These are phyloP conservation scores for Castanospermum australe DNA, from an alignment of 306 rosid species.

Conservation along the genomic window DNA sequence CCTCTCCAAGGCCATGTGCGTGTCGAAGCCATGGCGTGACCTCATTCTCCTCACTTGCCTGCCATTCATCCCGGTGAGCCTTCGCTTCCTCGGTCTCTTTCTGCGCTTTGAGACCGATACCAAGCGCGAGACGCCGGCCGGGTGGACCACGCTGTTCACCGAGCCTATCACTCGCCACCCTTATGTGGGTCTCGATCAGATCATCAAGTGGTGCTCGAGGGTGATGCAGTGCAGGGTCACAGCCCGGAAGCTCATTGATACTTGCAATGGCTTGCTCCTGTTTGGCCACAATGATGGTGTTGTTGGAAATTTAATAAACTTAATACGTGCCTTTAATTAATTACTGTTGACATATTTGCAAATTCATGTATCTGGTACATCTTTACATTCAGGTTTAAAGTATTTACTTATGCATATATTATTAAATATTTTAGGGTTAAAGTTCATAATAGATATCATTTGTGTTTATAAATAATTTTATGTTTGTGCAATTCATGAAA, in stretches of 20 bases:
- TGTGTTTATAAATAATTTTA: too few relatives aligned
- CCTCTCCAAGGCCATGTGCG: neutral
- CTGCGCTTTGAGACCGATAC: neutral
- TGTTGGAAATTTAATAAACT: too few relatives aligned
- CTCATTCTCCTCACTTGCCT: neutral
- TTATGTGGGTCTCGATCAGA: neutral
- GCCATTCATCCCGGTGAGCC: neutral
- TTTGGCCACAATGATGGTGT: neutral
- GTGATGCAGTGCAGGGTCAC: neutral
- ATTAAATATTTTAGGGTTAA: too few relatives aligned
- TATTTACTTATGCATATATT: too few relatives aligned
- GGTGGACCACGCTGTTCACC: neutral
- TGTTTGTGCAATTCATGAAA: too few relatives aligned
- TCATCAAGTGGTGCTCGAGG: neutral
- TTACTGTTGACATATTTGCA: too few relatives aligned
- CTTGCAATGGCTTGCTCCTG: neutral
- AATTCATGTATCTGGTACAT: too few relatives aligned
- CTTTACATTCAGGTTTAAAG: too few relatives aligned
- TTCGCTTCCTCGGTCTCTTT: neutral
- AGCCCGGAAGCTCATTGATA: neutral
- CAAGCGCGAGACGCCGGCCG: neutral
- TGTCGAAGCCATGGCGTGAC: neutral
- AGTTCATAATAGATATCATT: too few relatives aligned
- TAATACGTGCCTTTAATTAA: too few relatives aligned
- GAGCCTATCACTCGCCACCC: neutral